Conservation (phyloP, 2,329 filamentous ascomycete species). For the Colletotrichum sp. region DNA sequence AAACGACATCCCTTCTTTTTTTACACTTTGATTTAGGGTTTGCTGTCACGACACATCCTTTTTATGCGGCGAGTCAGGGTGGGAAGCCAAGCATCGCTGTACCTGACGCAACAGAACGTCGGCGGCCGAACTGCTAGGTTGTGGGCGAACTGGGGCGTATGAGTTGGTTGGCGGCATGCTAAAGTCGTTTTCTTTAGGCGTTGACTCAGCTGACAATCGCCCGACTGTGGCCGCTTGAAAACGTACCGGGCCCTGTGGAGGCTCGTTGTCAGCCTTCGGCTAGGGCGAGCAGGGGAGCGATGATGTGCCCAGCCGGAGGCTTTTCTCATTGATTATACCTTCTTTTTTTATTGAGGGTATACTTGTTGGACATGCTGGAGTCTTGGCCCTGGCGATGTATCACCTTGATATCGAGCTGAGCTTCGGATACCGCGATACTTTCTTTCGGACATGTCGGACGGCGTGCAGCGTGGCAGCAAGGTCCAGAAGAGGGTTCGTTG, state of each 20-base stretch:
- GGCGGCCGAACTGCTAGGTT: background rate
- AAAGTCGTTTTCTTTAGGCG: background rate
- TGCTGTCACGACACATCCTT: slow-evolving; percentile 16
- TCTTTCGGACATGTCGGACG: background rate
- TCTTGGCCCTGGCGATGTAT: background rate
- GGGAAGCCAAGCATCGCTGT: background rate
- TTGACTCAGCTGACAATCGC: background rate
- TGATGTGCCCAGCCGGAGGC: background rate
- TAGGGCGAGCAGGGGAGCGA: background rate
- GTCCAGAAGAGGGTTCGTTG: background rate
- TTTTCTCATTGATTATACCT: background rate
- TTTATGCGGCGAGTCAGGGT: slow-evolving; percentile 12
- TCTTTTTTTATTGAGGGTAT: background rate
- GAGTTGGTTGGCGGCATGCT: background rate
- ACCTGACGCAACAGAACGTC: background rate
- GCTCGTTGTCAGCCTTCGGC: background rate
- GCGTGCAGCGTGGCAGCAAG: background rate
- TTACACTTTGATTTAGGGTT: slow-evolving; percentile 14
- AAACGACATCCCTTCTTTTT: background rate
- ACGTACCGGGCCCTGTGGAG: background rate
- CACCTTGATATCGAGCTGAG: background rate
- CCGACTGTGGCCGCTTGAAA: background rate
- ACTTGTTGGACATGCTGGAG: background rate
- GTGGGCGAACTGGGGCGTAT: background rate
- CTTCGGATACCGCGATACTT: background rate